Evolutionary conservation across 257 asterid species (phyloP), one percentile per base, ranked within the genome.

Genomic region (Ligustrum vulgare): DNA sequence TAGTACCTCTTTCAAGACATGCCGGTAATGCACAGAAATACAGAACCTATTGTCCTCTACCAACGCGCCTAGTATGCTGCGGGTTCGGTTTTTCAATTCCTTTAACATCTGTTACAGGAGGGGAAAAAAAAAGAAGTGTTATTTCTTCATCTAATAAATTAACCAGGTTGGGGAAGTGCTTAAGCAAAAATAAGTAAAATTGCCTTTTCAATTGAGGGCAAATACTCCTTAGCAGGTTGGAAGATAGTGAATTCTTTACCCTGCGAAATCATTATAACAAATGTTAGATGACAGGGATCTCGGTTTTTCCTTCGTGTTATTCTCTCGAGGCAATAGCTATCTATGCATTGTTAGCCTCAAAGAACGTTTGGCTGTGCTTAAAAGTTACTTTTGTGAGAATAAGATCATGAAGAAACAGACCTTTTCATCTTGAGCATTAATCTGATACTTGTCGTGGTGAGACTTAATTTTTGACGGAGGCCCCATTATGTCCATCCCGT

Each of bases 401-500:
- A 9, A 39, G 45, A 39, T 39, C n/a, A 36, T 25, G 35, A 16
- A 6, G 15, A 34, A 20, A 62, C 74, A 33, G 7, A 83, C 94
- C 82, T 83, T 82, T 15, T 72, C 71, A 79, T 89, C 89, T 8
- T 62, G 79, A 70, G 87, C 62, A 71, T 80, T 84, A 12, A 79
- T 87, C 74, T 82, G 91, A 77, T 80, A 86, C 66, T 83, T 87
- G 70, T 71, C 80, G 70, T 83, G 87, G 70, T 89, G 87, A 34
- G 89, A 86, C 32, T 70, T 83, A 4, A 75, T 47, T 65, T 77
- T 77, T 8, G 69, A 73, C 0, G 82, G 82, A 31, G 98, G 98
- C 32, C 95, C 96, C 89, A 85, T 89, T 67, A 93, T 93, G 75
- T 93, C 98, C 98, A 93, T 87, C 5, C 98, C 98, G 78, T 93